phyloP scores from a whole-genome alignment of 2,329 filamentous ascomycete species.

The Blastomyces emzantsi region DNA sequence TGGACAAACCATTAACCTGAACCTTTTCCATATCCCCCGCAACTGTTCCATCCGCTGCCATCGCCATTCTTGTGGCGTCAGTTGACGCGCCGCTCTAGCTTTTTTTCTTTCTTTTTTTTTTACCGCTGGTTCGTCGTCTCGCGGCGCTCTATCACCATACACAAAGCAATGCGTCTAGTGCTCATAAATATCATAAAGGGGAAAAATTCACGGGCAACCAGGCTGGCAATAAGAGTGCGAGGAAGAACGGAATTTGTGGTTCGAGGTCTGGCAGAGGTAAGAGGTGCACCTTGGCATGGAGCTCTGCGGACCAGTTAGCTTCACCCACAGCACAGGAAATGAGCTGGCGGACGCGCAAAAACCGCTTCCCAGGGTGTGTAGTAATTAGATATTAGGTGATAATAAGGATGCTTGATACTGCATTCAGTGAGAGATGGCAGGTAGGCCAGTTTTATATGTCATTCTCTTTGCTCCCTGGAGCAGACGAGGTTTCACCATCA shows the following conservation, averaged over 20 bases:
- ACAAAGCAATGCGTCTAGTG: background rate
- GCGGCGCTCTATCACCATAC: background rate
- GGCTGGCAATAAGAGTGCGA: background rate
- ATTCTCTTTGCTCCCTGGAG: background rate
- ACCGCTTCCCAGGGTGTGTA: no score
- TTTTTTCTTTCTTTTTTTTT: no score
- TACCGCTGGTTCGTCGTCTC: background rate
- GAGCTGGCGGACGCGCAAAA: background rate
- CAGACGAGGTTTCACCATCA: background rate
- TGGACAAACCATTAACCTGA: slow-evolving; percentile 11
- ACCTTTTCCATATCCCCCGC: slow-evolving; percentile 18
- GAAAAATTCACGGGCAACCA: background rate
- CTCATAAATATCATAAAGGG: background rate
- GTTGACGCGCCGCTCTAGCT: background rate
- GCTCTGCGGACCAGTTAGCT: slow-evolving; percentile 5
- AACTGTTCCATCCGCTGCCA: slow-evolving; percentile 22
- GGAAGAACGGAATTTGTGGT: background rate
- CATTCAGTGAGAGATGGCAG: background rate
- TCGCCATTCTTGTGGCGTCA: background rate
- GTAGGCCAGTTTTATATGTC: background rate
- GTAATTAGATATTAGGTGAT: background rate
- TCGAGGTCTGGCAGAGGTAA: background rate
- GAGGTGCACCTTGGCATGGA: slow-evolving; percentile 3
- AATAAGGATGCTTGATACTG: background rate
- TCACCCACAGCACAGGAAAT: background rate